phyloP scores from a whole-genome alignment of 306 rosid genomes.

The Malus asiatica region DNA sequence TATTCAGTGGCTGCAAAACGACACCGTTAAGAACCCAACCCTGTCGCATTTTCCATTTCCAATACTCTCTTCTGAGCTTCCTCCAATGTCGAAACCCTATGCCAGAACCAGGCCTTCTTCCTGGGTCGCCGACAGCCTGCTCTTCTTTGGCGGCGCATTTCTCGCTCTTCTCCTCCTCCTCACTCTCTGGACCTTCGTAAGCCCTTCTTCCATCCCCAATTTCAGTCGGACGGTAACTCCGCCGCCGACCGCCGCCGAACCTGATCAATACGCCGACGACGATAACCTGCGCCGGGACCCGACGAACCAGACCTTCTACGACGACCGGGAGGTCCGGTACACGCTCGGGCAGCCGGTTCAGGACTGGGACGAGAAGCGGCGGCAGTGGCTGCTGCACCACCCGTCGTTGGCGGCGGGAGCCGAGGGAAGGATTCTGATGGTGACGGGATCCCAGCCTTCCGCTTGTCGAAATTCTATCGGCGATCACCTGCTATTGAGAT shows the following conservation, averaged over 20 bases:
- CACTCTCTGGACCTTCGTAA: slow-evolving; percentile 40
- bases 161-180: slow-evolving; percentile 50
- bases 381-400: slow-evolving; percentile 50
- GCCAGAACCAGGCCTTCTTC: slow-evolving; percentile 34
- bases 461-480: slow-evolving; percentile 70
- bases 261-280: not conserved
- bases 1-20: not conserved
- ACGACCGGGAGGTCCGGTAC: slow-evolving; percentile 53
- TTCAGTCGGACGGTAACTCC: not conserved
- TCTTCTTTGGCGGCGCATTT: slow-evolving; percentile 57
- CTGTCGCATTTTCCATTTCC: not conserved
- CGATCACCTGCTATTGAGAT: slow-evolving; percentile 53
- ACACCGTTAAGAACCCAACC: not conserved
- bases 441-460: slow-evolving; percentile 76
- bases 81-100: slow-evolving; percentile 43
- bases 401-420: slow-evolving; percentile 44
- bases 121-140: slow-evolving; percentile 34
- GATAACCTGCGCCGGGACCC: slow-evolving; percentile 32
- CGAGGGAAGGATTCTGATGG: slow-evolving; percentile 20
- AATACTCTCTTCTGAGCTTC: slow-evolving; percentile 42
- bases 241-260: not conserved
- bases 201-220: slow-evolving; percentile 18
- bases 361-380: slow-evolving; percentile 68
- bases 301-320: slow-evolving; percentile 49
- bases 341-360: slow-evolving; percentile 39